Conservation (phyloP, 306 rosid species). For the Vigna hirtella region DNA sequence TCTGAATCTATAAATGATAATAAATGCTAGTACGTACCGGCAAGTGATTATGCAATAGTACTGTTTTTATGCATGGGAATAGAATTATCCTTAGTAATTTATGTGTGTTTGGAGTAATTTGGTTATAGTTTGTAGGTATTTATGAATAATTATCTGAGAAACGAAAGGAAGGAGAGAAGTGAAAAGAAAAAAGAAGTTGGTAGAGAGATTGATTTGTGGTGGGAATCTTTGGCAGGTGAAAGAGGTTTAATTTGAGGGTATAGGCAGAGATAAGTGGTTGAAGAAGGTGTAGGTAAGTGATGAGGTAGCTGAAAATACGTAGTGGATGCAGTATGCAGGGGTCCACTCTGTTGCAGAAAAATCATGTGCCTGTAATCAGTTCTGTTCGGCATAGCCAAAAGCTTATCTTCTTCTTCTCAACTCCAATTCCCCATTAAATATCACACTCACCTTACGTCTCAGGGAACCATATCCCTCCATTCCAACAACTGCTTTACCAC, state of each 20-base stretch:
- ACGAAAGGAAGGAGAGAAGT: too few species aligned
- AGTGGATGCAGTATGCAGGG: slow-evolving; percentile 30
- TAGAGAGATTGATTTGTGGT: too few species aligned
- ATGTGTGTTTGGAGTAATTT: background rate
- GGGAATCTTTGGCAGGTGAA: background rate
- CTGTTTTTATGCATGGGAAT: background rate
- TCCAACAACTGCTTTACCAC: too few species aligned
- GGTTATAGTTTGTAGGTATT: background rate
- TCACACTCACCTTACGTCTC: too few species aligned
- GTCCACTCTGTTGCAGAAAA: slow-evolving; percentile 37
- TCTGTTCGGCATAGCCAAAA: slow-evolving; percentile 5
- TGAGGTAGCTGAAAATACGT: background rate
- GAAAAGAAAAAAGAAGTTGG: too few species aligned
- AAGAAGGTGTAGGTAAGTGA: slow-evolving; percentile 1
- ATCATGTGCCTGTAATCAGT: slow-evolving; percentile 42
- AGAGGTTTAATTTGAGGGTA: slow-evolving; percentile 2
- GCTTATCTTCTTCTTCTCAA: too few species aligned
- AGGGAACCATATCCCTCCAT: too few species aligned
- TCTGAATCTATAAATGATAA: background rate
- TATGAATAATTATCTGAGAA: too few species aligned
- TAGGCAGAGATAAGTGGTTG: background rate
- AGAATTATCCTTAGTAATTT: background rate
- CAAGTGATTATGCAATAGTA: background rate
- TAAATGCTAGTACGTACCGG: slow-evolving; percentile 10
- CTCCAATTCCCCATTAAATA: too few species aligned